These are phyloP conservation scores for Phialemoniopsis sp. DNA, from an alignment of 2,329 filamentous ascomycete genomes.

Conservation along the genomic window DNA sequence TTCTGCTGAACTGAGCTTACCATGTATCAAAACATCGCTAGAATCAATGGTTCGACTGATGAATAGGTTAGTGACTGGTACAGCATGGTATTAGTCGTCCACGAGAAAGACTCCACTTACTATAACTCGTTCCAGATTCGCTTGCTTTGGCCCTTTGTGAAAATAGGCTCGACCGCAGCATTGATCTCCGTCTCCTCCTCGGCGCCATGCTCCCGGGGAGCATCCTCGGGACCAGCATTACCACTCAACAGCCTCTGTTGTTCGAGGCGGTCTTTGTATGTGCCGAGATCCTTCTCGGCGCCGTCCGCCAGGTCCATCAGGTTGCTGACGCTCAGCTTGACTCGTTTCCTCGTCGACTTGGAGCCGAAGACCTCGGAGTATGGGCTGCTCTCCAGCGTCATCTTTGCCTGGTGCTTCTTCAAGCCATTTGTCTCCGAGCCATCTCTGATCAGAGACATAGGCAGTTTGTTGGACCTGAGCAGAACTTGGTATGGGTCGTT, in stretches of 20 bases:
- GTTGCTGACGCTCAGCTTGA: constrained; percentile 82
- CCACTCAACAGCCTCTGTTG: constrained; percentile 75
- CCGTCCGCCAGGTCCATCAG: constrained; percentile 78
- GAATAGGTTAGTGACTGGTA: constrained; percentile 11
- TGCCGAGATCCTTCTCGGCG: constrained; percentile 75
- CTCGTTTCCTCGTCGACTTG: constrained; percentile 87
- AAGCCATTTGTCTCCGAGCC: constrained; percentile 73
- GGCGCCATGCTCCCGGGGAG: constrained; percentile 24
- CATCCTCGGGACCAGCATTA: constrained; percentile 38
- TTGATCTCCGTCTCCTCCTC: constrained; percentile 39
- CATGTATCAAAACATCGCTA: constrained; percentile 90
- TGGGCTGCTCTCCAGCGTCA: constrained; percentile 81
- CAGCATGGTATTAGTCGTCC: background rate
- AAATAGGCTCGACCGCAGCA: constrained; percentile 75
- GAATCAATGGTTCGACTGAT: constrained; percentile 82
- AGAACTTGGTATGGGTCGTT: constrained; percentile 90
- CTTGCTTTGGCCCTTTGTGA: constrained; percentile 92
- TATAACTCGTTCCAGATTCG: constrained; percentile 93
- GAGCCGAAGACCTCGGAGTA: constrained; percentile 90
- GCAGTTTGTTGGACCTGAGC: constrained; percentile 91
- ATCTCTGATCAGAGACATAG: constrained; percentile 90
- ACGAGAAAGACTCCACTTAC: constrained; percentile 10
- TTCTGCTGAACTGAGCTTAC: too few species aligned
- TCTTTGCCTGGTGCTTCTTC: constrained; percentile 87
- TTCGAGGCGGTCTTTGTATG: constrained; percentile 76